Evolutionary conservation across 768 basidiomycete genomes (phyloP), one percentile per base, ranked within the genome.

Genomic region (Lanmaoa pseudosensibilis): DNA sequence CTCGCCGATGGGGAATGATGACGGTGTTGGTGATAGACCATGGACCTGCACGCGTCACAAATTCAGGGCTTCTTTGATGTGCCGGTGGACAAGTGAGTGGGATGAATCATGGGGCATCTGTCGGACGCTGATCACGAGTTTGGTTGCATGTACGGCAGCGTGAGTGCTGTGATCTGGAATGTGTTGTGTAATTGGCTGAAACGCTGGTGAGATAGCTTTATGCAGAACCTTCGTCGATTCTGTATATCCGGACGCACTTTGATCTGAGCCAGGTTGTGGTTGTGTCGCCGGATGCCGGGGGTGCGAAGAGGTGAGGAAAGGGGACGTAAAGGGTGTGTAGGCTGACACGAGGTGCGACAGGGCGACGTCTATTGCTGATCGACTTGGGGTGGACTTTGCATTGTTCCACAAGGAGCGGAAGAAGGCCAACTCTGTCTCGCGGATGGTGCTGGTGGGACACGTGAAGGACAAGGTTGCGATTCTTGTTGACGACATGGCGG

Each of bases 51-150:
- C 70, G 97, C 97, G 33, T 96, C 94, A 2, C 97, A 99, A 70
- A 98, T 99, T 60, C 97, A 99, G 76, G 97, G 97, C 7, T 99
- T 99, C 78, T 99, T 99, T 74, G 96, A 98, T 73, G 95, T 98
- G 43, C 97, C 97, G 9, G 96, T 98, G 66, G 97, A 99, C 81
- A 98, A 99, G 93, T 96, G 71, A 83, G 93, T 85, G 55, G 36
- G 54, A 52, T 47, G 45, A 40, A 19, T 39, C 23, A 37, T 23
- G n/a, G 40, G 2, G 38, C 18, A 4, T 50, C 52, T 30, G 45
- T 43, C 34, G 12, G 52, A 52, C 19, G 49, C 66, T 73, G 46
- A 71, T 27, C 27, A 39, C 13, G 37, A 1, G 36, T 36, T 50
- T 58, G 25, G 52, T 47, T 49, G 41, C 18, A 37, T 52, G 46